Evolutionary conservation across 371 early-diverging fungal species (phyloP), one percentile per base, ranked within the genome.

Genomic region (Batkoa obscura): DNA sequence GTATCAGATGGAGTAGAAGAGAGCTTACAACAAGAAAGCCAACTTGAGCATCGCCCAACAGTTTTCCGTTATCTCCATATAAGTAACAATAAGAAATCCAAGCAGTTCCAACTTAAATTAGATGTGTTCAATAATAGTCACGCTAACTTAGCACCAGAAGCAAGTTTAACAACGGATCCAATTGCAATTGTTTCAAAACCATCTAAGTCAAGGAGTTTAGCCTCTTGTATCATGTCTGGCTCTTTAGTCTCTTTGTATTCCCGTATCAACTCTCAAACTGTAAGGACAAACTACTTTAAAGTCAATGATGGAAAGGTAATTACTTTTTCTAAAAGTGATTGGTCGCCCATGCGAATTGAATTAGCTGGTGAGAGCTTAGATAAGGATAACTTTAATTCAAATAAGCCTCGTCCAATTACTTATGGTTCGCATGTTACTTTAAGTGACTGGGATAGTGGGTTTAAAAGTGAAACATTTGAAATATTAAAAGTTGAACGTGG

Each of bases 121-220:
- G 32, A 2, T 13, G 34, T 6, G 9, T 43, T 38, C 35, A 55
- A 55, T 9, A 32, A 8, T 38, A 23, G 13, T 15, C 43, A 46
- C 42, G 53, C 53, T 55, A 55, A 48, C 1, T 52, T 12, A 37
- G 39, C 55, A 50, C 68, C 68, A 17, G 65, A 62, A 58, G 81
- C 80, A 13, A 70, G 72, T 12, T 80, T 83, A 49, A 66, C 75
- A 50, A 86, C 86, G 13, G 69, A 72, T 15, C 80, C 86, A 0
- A 77, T 87, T 35, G 67, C 76, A 3, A 81, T 88, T 63, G 84
- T 88, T 41, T 87, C 88, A 57, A 88, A 88, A 64, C 89, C 89
- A 3, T 80, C 80, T 48, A 87, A 86, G 62, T 81, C 0, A 78
- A 81, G 49, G 85, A 84, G 60, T 79, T 84, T 10, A 76, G 83